Base-by-base conservation (phyloP, 441 rosid species). In the Erodium trifolium region DNA sequence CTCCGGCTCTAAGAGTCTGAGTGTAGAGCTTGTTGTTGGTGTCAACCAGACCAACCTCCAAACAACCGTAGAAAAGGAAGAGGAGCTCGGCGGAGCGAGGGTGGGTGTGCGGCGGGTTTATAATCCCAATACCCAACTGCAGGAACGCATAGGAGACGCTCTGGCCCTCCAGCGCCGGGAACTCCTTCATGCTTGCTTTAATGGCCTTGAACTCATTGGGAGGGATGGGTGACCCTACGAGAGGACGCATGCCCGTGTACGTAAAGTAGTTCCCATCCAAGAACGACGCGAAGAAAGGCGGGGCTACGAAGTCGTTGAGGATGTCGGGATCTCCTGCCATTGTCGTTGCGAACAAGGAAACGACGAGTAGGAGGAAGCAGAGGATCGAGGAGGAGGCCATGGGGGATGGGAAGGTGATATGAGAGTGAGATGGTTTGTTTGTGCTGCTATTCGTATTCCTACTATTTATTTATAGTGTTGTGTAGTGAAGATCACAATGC, bases 21-120 rank as follows among this genome's bases (percentile, higher is more conserved):
- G 23, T 51, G 63, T 27, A 71, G 18, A 71, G 68, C 64, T 51
- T 51, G 64, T 53, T 14, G 17, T 67, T 45, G 10, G 73, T 63
- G 73, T 71, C 73, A 5, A 71, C 35, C 17, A 71, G 51, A 13
- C 73, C 73, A 10, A 71, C 73, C 31, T 31, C 16, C 16, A 63
- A 60, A 5, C 67, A 45, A 62, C 73, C 73, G 18, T 14, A 27
- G 5, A 9, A 0, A 63, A 70, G 63, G 51, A 63, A 70, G 14
- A 70, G 68, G 63, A 70, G 73, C 68, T 69, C 71, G 0, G 55
- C 37, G 3, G 65, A 41, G 0, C 71, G 71, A 7, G 71, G 71
- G 65, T 69, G 71, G 16, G 65, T 69, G 65, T 68, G 71, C 0
- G 65, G 71, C 12, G 71, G 71, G 49, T 68, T 68, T 10, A 29